Conservation (phyloP, 2,329 filamentous ascomycete genomes). For the Aspergillus candidus region DNA sequence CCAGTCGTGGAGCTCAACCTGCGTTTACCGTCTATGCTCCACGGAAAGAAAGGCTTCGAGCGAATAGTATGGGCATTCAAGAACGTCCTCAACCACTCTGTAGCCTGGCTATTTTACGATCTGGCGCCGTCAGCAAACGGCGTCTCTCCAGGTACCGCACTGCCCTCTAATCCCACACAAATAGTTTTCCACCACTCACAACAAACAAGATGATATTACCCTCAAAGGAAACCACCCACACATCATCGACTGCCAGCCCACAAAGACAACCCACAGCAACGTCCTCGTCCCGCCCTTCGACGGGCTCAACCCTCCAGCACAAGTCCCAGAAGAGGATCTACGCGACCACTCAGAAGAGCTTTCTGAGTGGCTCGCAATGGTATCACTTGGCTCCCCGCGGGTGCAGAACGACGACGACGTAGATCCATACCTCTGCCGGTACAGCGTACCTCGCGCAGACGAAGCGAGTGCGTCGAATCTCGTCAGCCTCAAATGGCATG, state of each 20-base stretch:
- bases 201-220: conserved; percentile 20
- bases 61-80: conserved; percentile 70
- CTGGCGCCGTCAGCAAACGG: conserved; percentile 27
- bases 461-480: conserved; percentile 19
- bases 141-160: conserved; percentile 38
- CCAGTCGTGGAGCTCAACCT: conserved; percentile 73
- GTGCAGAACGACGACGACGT: conserved; percentile 32
- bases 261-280: conserved; percentile 18
- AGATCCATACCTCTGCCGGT: conserved; percentile 42
- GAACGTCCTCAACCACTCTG: conserved; percentile 62
- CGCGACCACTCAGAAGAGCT: conserved; percentile 56
- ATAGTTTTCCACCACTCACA: background rate
- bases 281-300: conserved; percentile 31
- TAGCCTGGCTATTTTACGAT: conserved; percentile 75
- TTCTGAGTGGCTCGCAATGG: conserved; percentile 57
- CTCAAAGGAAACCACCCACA: conserved; percentile 37
- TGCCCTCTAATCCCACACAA: background rate
- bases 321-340: conserved; percentile 41
- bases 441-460: conserved; percentile 32
- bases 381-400: conserved; percentile 42
- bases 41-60: conserved; percentile 77
- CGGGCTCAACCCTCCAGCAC: conserved; percentile 19
- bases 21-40: conserved; percentile 66
- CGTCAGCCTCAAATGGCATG: conserved; percentile 39
- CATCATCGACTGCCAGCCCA: conserved; percentile 24